Evolutionary conservation across 1,139 yeast genomes (phyloP), one percentile per base, ranked within the genome.

Genomic region (Pneumocystis oryctolagi): DNA sequence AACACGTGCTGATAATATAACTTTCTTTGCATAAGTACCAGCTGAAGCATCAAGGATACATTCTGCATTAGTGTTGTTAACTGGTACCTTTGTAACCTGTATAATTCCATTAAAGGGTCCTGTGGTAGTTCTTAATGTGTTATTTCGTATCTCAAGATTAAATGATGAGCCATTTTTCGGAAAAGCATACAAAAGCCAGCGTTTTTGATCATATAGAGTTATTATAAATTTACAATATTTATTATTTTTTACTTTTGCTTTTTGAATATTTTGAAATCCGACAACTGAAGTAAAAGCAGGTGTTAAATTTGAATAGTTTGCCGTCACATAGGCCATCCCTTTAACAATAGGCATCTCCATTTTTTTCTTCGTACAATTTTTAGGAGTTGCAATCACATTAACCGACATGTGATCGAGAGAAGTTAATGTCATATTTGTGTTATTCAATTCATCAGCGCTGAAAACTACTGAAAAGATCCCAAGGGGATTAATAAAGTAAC

Each of bases 261-360:
- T 25, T 77, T 70, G 55, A 86, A 72, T 20, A 78, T 69, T 25
- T 72, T 66, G 67, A 85, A 72, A 3, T 88, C 89, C 32, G 62
- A 80, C 75, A 65, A 78, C 78, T 0, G 87, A 77, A 68, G 77
- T 78, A 63, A 87, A 71, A 37, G 73, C 70, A 3, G 89, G 84
- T 64, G 78, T 77, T 71, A 84, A 75, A 62, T 77, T 74, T 67
- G 81, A 77, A 72, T 86, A 87, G 59, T 83, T 75, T 40, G 82
- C 86, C 57, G 89, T 81, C 14, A 82, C 81, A 67, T 84, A 80
- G n/a, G 95, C 95, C 87, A 85, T 84, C 66, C 95, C 95, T 71
- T 84, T 86, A 28, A 79, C 82, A 60, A 80, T 65, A 3, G 84
- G 83, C 56, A 75, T 64, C 16, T 64, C 62, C 55, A 76, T 64